A percentile compares a stretch with the other conserved stretches of the same genome.
Conservation (phyloP, 352 stramenopile species). For the Phytophthora tentaculata region DNA sequence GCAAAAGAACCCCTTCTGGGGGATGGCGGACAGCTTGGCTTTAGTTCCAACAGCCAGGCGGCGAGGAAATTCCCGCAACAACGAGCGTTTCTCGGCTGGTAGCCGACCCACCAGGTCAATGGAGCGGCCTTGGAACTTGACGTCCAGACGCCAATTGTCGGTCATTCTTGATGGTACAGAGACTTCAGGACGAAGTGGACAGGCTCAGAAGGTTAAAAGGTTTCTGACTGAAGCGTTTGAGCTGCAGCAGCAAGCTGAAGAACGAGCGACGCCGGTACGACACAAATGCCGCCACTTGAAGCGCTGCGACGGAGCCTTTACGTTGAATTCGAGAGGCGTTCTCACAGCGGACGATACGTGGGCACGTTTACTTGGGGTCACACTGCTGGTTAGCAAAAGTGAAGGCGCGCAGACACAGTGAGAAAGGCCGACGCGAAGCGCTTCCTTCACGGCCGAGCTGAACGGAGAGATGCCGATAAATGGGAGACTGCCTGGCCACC, state of each 20-base stretch:
- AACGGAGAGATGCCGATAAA: constrained; percentile 27
- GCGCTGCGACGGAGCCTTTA: constrained; percentile 1
- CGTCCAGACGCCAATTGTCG: constrained; percentile 86
- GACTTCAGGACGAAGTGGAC: not conserved
- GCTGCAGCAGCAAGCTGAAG: constrained; percentile 2
- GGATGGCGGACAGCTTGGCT: constrained; percentile 80
- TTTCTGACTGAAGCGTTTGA: not conserved
- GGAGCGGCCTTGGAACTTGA: constrained; percentile 84
- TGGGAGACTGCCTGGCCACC: constrained; percentile 35
- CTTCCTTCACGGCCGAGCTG: constrained; percentile 19
- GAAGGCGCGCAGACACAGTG: constrained; percentile 19
- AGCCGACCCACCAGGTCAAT: constrained; percentile 77
- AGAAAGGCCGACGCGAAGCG: constrained; percentile 14
- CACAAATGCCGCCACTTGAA: constrained; percentile 2
- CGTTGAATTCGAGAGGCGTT: constrained; percentile 6
- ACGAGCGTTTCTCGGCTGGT: constrained; percentile 79
- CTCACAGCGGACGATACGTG: constrained; percentile 5
- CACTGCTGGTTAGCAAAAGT: not conserved
- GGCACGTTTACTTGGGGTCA: not conserved
- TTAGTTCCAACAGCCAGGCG: constrained; percentile 79
- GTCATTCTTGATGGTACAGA: constrained; percentile 30
- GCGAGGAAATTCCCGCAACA: constrained; percentile 80
- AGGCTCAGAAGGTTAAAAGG: not conserved
- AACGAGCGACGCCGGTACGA: constrained; percentile 6
- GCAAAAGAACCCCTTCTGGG: constrained; percentile 89